Evolutionary conservation across 2,329 filamentous ascomycete species (phyloP), one percentile per base, ranked within the genome.

Genomic region (Plectosphaerella cucumerina): DNA sequence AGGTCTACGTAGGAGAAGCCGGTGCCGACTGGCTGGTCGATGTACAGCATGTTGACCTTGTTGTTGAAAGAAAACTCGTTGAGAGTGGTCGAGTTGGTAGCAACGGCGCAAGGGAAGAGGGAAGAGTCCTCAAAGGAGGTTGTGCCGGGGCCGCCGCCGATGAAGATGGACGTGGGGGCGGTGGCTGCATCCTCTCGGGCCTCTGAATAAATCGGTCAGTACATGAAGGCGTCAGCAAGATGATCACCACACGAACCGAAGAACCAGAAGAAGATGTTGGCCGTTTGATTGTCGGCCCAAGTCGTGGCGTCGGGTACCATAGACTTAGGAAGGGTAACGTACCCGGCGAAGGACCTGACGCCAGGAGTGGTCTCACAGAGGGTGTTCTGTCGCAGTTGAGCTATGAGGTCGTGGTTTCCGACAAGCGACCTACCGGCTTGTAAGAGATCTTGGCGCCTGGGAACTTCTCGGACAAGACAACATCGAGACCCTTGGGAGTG

Each of bases 41-140:
- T 80, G 65, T 86, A 89, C 15, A 89, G 77, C 76, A 87, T 80
- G 56, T 87, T 87, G 55, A 77, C 78, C 21, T 79, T 74, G 57
- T 81, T 80, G 53, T 81, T 84, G 79, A 82, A 86, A 1, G 81
- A 81, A 67, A 78, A 82, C 0, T 80, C 78, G 56, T 86, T 86
- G 5, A 71, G 56, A 15, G 64, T 64, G 0, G 75, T 75, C 48
- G 72, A 76, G 34, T 78, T 74, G 43, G 68, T 64, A 31, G 78
- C 75, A 37, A 84, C 66, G 21, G 65, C 65, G 59, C 80, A 85
- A 9, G 80, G 80, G 14, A 74, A 74, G 42, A 67, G 61, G 77
- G 78, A 54, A 71, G 71, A 58, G 77, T 70, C 5, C 50, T 82
- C 75, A 70, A 85, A 75, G 12, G 77, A 82, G 15, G 73, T 77